Evolutionary conservation across 225 moss, liverwort and hornwort species (phyloP).

Genomic region (Physcomitrellopsis africana): DNA sequence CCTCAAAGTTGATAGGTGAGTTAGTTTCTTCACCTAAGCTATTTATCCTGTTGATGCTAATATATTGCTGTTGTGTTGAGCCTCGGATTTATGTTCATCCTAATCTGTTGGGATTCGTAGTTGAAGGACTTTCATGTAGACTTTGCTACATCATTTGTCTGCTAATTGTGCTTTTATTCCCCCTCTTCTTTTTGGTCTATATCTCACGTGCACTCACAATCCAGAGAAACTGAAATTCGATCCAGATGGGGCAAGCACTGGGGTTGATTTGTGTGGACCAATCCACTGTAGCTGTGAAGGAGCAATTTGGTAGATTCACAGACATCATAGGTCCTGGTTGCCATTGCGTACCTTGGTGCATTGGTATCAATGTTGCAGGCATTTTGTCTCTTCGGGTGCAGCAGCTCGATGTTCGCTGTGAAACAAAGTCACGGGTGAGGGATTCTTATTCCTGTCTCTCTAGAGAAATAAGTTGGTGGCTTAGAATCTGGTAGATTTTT

Average conservation of each 20-base stretch:
- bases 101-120: no score
- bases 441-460: neutral
- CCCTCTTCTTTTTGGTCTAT: neutral
- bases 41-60: no score
- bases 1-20: no score
- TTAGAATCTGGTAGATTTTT: neutral
- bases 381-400: conserved; percentile 81
- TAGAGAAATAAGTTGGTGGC: neutral
- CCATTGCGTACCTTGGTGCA: conserved; percentile 77
- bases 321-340: conserved; percentile 72
- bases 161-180: no score
- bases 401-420: conserved; percentile 90
- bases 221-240: conserved; percentile 30
- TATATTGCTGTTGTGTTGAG: no score
- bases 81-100: no score
- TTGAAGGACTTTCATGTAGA: no score
- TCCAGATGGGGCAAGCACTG: conserved; percentile 59
- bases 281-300: conserved; percentile 75
- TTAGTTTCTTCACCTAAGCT: no score
- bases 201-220: neutral
- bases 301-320: conserved; percentile 68
- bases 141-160: no score
- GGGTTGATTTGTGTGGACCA: conserved; percentile 71
- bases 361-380: conserved; percentile 68
- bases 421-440: conserved; percentile 85